phyloP scores from a whole-genome alignment of 1,284 basidiomycete genomes.

The Lentinula novae-zelandiae region DNA sequence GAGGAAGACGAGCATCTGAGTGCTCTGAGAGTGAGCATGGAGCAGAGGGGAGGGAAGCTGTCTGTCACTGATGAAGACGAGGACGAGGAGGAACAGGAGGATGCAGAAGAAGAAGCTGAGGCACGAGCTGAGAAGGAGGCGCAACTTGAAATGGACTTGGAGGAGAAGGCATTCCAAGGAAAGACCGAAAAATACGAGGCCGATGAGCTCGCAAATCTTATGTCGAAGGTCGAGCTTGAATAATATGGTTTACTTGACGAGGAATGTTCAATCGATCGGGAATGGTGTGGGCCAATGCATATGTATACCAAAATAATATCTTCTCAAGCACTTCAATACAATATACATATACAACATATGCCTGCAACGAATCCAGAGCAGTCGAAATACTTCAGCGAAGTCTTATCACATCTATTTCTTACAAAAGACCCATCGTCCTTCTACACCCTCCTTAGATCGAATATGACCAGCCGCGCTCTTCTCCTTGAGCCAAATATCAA shows the following conservation, averaged over 20 bases:
- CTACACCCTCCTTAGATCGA: conserved; percentile 46
- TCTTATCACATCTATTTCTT: background rate
- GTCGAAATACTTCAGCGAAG: no score
- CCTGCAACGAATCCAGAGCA: background rate
- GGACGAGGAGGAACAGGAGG: conserved; percentile 79
- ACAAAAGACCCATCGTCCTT: conserved; percentile 48
- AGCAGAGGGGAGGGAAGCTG: conserved; percentile 62
- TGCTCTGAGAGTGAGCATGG: conserved; percentile 62
- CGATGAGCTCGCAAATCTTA: conserved; percentile 56
- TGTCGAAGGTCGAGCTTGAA: conserved; percentile 51
- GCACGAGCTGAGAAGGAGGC: conserved; percentile 33
- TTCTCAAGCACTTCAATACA: background rate
- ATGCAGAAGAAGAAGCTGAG: conserved; percentile 54
- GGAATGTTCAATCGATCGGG: background rate
- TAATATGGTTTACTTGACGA: conserved; percentile 4
- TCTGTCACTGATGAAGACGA: conserved; percentile 69
- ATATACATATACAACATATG: background rate
- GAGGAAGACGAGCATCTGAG: conserved; percentile 78
- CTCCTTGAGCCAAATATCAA: conserved; percentile 51
- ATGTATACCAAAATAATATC: background rate
- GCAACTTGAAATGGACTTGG: conserved; percentile 22
- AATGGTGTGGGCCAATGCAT: background rate
- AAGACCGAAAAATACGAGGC: conserved; percentile 32
- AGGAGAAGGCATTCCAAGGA: conserved; percentile 21
- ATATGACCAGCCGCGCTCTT: conserved; percentile 42